These are phyloP conservation scores for Cyanidioschyzon merolae DNA, from an alignment of 23 red algal species.

Conservation along the genomic window DNA sequence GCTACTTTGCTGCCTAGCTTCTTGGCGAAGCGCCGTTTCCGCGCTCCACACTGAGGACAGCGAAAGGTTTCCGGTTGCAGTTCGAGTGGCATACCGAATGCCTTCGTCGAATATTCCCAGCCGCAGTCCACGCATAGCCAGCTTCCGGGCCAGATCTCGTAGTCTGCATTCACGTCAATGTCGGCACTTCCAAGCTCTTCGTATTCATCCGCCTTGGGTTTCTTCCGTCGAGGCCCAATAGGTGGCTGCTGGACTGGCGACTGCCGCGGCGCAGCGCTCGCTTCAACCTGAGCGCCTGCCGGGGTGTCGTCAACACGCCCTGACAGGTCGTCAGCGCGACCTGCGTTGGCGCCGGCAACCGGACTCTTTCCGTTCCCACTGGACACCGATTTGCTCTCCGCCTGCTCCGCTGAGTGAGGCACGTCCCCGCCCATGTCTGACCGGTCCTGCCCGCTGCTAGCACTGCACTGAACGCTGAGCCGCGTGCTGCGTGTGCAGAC, in stretches of 20 bases:
- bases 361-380: not conserved
- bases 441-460: too few species aligned
- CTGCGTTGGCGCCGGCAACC: not conserved
- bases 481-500: too few species aligned
- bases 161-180: not conserved
- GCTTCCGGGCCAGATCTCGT: constrained; percentile 46
- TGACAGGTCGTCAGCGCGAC: not conserved
- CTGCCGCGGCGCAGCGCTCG: not conserved
- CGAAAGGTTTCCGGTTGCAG: constrained; percentile 60
- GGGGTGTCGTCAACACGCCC: not conserved
- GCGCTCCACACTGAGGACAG: constrained; percentile 87
- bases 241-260: not conserved
- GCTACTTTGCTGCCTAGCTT: constrained; percentile 72
- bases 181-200: constrained; percentile 9
- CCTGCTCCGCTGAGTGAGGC: not conserved
- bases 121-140: constrained; percentile 93
- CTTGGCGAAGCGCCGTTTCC: constrained; percentile 75
- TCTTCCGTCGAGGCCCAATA: not conserved
- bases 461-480: too few species aligned
- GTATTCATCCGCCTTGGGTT: constrained; percentile 14
- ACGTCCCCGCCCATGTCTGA: not conserved
- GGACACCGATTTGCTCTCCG: not conserved
- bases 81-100: constrained; percentile 52
- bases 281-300: not conserved
- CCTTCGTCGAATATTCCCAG: constrained; percentile 50